A percentile compares a stretch with the other conserved stretches of the same genome.
Conservation (phyloP, 2,329 filamentous ascomycete species). For the Whalleya microplaca region DNA sequence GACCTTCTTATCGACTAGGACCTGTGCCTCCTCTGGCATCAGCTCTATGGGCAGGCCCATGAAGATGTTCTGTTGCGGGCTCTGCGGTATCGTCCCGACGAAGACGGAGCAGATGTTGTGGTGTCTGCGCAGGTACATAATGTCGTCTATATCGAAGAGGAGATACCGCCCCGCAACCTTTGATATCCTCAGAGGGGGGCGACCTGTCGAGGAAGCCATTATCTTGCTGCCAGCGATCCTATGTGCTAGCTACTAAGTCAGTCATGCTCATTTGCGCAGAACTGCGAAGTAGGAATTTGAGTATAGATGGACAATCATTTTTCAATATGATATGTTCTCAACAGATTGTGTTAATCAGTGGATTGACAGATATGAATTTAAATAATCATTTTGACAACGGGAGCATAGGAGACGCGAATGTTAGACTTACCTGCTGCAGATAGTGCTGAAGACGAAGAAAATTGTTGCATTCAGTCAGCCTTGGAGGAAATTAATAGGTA, state of each 20-base stretch:
- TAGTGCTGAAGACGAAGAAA: conserved; percentile 16
- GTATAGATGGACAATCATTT: conserved; percentile 36
- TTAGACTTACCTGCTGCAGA: conserved; percentile 31
- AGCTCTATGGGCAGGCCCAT: conserved; percentile 86
- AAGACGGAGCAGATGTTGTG: conserved; percentile 87
- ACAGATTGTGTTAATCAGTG: conserved; percentile 49
- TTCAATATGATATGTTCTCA: conserved; percentile 61
- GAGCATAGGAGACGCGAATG: conserved; percentile 1
- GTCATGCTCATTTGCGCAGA: conserved; percentile 8
- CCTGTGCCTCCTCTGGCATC: conserved; percentile 84
- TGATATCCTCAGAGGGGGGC: conserved; percentile 71
- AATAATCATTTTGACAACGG: conserved; percentile 65
- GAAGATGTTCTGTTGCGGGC: conserved; percentile 94
- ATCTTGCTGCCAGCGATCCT: conserved; percentile 2
- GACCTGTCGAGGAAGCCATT: conserved; percentile 24
- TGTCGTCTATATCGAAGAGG: conserved; percentile 83
- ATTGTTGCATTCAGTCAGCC: conserved; percentile 4
- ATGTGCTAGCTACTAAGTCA: conserved; percentile 25
- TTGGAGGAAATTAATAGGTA: conserved; percentile 25
- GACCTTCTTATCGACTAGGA: conserved; percentile 76
- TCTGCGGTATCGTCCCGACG: conserved; percentile 86
- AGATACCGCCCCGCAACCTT: conserved; percentile 80
- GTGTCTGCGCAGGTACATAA: conserved; percentile 75
- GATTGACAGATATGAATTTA: conserved; percentile 78
- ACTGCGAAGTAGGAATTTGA: conserved; percentile 20